Evolutionary conservation across 768 basidiomycete genomes (phyloP).

Genomic region (Mycena metata): DNA sequence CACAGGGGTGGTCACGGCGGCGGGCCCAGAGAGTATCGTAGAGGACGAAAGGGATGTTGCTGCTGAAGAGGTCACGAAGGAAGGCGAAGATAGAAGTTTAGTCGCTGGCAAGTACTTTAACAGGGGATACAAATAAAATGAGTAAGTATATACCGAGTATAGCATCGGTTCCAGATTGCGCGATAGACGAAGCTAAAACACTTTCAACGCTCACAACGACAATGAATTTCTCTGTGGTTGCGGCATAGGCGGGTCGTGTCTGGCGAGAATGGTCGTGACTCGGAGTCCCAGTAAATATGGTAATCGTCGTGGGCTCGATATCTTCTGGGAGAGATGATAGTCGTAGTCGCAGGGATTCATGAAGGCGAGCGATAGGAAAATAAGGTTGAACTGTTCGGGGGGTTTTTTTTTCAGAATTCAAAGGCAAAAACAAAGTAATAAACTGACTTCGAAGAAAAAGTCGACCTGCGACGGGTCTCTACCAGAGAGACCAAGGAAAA

Average conservation of each 20-base stretch:
- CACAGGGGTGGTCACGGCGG: not conserved
- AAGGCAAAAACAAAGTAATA: no score
- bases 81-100: not conserved
- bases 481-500: constrained; percentile 29
- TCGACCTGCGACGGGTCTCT: constrained; percentile 34
- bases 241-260: not conserved
- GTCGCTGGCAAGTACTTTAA: not conserved
- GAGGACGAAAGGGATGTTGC: not conserved
- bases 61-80: not conserved
- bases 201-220: constrained; percentile 5
- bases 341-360: not conserved
- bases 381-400: not conserved
- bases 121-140: not conserved
- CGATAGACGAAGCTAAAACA: not conserved
- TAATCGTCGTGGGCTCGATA: constrained; percentile 10
- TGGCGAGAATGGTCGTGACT: not conserved
- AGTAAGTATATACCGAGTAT: constrained; percentile 12
- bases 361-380: not conserved
- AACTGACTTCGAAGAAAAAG: constrained; percentile 12
- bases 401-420: no score
- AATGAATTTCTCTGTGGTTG: constrained; percentile 12
- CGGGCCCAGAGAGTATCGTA: not conserved
- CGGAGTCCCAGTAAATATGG: no score
- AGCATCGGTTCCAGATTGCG: not conserved
- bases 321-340: not conserved